These are phyloP conservation scores for Phytophthora hibernalis DNA, from an alignment of 352 stramenopile species.

Conservation along the genomic window DNA sequence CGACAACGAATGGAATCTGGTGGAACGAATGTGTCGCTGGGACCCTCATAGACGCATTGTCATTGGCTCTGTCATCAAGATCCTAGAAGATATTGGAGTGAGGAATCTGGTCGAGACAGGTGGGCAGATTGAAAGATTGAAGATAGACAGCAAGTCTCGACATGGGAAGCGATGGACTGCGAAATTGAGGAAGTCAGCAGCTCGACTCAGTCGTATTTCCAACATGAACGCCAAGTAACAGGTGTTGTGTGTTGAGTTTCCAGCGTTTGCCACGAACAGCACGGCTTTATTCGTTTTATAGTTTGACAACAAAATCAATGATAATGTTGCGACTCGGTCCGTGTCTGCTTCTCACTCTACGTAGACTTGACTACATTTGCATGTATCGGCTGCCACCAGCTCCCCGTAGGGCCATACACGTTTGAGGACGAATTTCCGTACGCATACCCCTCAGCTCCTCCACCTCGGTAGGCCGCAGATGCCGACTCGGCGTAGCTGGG, in stretches of 20 bases:
- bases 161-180: not conserved
- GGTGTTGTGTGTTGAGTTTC: not conserved
- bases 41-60: conserved; percentile 30
- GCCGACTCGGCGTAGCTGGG: conserved; percentile 30
- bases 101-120: conserved; percentile 25
- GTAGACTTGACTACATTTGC: conserved; percentile 48
- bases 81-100: conserved; percentile 38
- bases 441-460: conserved; percentile 12
- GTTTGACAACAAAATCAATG: conserved; percentile 20
- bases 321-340: conserved; percentile 15
- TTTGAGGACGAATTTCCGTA: conserved; percentile 39
- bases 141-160: conserved; percentile 7
- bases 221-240: too few relatives aligned
- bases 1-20: conserved; percentile 36
- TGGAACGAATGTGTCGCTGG: conserved; percentile 36
- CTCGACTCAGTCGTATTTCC: too few relatives aligned
- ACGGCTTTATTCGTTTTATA: conserved; percentile 11
- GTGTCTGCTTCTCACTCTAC: conserved; percentile 18
- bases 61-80: conserved; percentile 42
- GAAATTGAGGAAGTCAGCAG: too few relatives aligned
- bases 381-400: conserved; percentile 46
- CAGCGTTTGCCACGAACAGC: not conserved
- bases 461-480: conserved; percentile 29
- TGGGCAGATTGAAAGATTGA: conserved; percentile 15
- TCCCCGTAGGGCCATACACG: conserved; percentile 36